phyloP scores from a whole-genome alignment of 2,329 filamentous ascomycete species.

The Graphilbum ipis-grandicollis region DNA sequence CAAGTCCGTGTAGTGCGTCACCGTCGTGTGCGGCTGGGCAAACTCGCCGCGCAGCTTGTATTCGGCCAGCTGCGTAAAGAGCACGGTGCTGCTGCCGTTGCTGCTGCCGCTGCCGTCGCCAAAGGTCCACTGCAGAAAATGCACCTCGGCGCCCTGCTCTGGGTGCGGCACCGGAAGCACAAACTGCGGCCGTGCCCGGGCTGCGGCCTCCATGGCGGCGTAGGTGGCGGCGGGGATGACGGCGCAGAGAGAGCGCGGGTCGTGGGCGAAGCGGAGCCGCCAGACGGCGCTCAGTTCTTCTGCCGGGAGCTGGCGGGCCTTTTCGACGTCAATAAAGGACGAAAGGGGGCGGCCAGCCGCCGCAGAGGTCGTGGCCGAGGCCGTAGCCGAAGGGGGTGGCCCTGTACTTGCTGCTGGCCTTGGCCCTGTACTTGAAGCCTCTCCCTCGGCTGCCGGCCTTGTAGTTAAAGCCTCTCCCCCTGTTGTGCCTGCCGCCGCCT shows the following conservation, averaged over 20 bases:
- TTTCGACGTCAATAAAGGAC: slow-evolving; percentile 57
- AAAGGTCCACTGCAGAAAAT: slow-evolving; percentile 94
- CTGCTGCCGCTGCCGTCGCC: slow-evolving; percentile 23
- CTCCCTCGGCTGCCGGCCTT: too few species aligned
- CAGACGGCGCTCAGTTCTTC: slow-evolving; percentile 79
- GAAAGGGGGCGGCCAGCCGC: slow-evolving; percentile 22
- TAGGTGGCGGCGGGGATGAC: slow-evolving; percentile 62
- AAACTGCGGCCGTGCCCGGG: slow-evolving; percentile 67
- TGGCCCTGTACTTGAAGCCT: too few species aligned
- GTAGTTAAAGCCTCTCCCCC: too few species aligned
- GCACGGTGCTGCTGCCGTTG: slow-evolving; percentile 39
- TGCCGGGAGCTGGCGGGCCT: slow-evolving; percentile 52
- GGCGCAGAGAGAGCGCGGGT: slow-evolving; percentile 66
- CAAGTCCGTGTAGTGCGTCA: slow-evolving; percentile 82
- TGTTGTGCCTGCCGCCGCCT: background rate
- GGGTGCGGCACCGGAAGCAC: slow-evolving; percentile 68
- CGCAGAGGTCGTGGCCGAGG: background rate
- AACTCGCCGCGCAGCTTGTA: slow-evolving; percentile 85
- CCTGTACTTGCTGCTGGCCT: background rate
- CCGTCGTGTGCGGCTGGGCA: slow-evolving; percentile 78
- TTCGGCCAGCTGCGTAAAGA: slow-evolving; percentile 88
- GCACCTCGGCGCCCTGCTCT: slow-evolving; percentile 64
- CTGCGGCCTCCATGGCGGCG: slow-evolving; percentile 49
- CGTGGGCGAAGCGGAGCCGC: slow-evolving; percentile 68
- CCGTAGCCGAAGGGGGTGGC: slow-evolving; percentile 13